Base-by-base conservation (phyloP, 2,329 filamentous ascomycete species). In the Ceratocystis papillata region DNA sequence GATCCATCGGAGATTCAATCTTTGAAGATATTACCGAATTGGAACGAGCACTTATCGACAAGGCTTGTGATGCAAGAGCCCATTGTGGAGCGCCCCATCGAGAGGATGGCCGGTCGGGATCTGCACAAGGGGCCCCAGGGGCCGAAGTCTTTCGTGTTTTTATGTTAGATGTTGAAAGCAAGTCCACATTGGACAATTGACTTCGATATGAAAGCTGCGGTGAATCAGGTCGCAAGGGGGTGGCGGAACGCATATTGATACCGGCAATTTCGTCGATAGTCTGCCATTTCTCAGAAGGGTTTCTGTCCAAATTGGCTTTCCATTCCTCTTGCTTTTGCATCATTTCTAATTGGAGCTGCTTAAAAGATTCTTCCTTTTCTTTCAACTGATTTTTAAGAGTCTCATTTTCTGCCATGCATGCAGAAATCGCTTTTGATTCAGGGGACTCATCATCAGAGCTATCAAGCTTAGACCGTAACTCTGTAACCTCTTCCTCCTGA, bases 401-500 rank as follows among this genome's bases (percentile, higher is more conserved):
- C 37, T 50, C 10, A n/a, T 63, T 63, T 48, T 67, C 63, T 4
- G 22, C 30, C 20, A 62, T 37, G 22, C 65, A 37, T 37, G 25
- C 28, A 10, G 37, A 44, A 17, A 64, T 5, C 7, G 28, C 15
- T 3, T 28, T 22, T 2, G 17, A 44, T 33, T 65, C 12, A 5
- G 28, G 46, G 10, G 57, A 17, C 8, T 64, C 30, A 45, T 28
- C 37, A 50, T 61, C 41, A 22, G 59, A 20, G 17, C 7, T 12
- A n/a, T 30, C 25, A 44, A 62, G 28, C 22, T 61, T 59, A 46
- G 80, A 85, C 71, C 79, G 83, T 69, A 83, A 78, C 63, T 83
- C 82, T 71, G 96, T 90, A 5, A 96, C 76, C 70, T 97, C 91
- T 70, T 96, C 89, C 73, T 96, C 91, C 25, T 88, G 78, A 65